Percentiles rank a stretch among this genome's conserved stretches.
phyloP scores from a whole-genome alignment of 1,284 basidiomycete species.

The Bjerkandera adusta region DNA sequence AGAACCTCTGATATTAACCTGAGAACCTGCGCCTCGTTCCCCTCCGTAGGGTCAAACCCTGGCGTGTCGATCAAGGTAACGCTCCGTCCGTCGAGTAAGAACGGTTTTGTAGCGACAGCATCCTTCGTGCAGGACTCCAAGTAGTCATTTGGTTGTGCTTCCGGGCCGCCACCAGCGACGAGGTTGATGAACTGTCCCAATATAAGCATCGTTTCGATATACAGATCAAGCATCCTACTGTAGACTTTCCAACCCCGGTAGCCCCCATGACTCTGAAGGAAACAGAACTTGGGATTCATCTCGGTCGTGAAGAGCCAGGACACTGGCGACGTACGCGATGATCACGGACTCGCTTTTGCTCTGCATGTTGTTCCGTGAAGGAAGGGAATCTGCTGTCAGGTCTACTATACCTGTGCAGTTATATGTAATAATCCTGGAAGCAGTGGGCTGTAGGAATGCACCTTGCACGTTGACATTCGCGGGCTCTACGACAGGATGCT shows the following conservation, averaged over 20 bases:
- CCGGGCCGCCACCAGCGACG: constrained; percentile 32
- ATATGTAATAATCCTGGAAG: no score
- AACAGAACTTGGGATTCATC: not conserved
- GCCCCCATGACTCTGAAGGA: constrained; percentile 19
- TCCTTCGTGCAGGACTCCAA: constrained; percentile 36
- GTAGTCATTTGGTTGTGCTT: constrained; percentile 28
- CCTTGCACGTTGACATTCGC: no score
- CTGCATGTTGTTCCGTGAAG: no score
- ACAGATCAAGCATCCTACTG: no score
- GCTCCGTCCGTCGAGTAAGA: constrained; percentile 26
- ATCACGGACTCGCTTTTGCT: constrained; percentile 5
- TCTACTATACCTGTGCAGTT: no score
- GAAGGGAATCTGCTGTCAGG: no score
- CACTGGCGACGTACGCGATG: constrained; percentile 1
- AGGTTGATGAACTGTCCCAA: constrained; percentile 39
- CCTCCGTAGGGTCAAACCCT: constrained; percentile 38
- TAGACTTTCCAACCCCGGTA: constrained; percentile 19
- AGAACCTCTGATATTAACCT: constrained; percentile 36
- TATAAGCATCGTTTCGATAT: no score
- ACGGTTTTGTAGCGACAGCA: constrained; percentile 30
- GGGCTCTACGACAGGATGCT: no score
- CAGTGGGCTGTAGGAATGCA: no score
- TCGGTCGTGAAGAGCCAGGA: no score
- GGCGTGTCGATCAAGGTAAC: constrained; percentile 36
- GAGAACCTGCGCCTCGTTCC: constrained; percentile 35